Base-by-base conservation (phyloP, 208 protist species). In the Trypanosoma vivax region DNA sequence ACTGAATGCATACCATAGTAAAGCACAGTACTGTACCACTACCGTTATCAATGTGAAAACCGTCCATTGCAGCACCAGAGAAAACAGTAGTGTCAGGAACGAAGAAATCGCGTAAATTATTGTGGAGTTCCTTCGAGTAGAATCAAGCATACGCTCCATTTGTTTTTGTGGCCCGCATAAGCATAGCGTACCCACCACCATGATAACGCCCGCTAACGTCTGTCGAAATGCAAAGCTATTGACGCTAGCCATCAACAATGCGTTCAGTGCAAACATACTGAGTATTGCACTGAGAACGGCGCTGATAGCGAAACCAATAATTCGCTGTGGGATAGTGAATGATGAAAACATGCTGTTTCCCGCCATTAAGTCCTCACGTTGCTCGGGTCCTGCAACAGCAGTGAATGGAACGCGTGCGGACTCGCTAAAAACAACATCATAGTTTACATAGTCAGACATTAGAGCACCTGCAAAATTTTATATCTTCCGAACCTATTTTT, bases 1-100 rank as follows among this genome's bases (percentile, higher is more conserved):
- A 50, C 72, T 85, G 4, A 88, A 53, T 39, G 53, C 68, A 60
- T 88, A 88, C 80, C 80, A 88, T 24, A 84, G 49, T 64, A 89
- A 62, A 13, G 81, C 75, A 3, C 78, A n/a, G 56, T 83, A 90
- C 66, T 86, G 81, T 5, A 76, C 50, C 16, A 92, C 19, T 6
- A 70, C 70, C 2, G 67, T 75, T 23, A 83, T 53, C 21, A 87
- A 70, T 18, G 71, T 74, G 27, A 87, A 24, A 41, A 61, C 64
- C 5, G 67, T 38, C 13, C 76, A 67, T 14, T 65, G 58, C 21
- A 74, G 47, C 16, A 61, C 62, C n/a, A 86, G 58, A 2, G 73
- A 78, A 9, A 69, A 43, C 9, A 89, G 41, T 50, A 86, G 76
- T 18, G 70, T 90, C 47, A 86, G 48, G 13, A 82, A 49, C 60